Base-by-base conservation (phyloP, 1,284 basidiomycete species). In the Cystobasidium slooffiae region DNA sequence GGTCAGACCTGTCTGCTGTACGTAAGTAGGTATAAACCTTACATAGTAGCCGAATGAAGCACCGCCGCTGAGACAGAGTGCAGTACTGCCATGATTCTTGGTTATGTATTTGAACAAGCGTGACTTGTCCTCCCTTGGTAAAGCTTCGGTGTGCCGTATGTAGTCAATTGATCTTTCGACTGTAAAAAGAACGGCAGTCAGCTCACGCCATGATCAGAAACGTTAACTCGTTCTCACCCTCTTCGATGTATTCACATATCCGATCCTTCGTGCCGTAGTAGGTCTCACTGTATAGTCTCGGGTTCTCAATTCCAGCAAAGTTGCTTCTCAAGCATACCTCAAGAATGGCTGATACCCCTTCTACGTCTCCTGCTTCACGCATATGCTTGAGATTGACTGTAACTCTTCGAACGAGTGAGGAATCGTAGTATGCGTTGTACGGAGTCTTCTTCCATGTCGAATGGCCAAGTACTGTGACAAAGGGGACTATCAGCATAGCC, bases 241-340 rank as follows among this genome's bases (percentile, higher is more conserved):
- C 94, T 51, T 88, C 85, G 73, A 93, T 86, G 81, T 95, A 96
- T 41, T 88, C 91, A 86, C 96, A 93, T 76, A 96, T 90, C 8
- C 94, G 82, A 68, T 89, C 86, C 82, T 97, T 97, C 0, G 93
- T 94, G 0, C 93, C 93, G 70, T 89, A 87, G 83, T 91, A 97
- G 0, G 93, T 94, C 91, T 94, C 77, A 14, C 61, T 49, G 74
- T 80, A 67, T 7, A 77, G 31, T 43, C 55, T 31, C 14, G 56
- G 43, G 46, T 52, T 64, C 58, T 72, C 75, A 41, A 75, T 89
- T 0, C 94, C 97, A 9, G 93, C 97, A 85, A 98, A 99, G 83
- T 98, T 98, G 66, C 89, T 89, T 70, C 94, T 87, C 56, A 98
- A 86, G 80, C 94, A 98, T 0, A 94, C 91, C 79, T 97, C 93